Percentiles rank a stretch among this genome's conserved stretches.
phyloP scores from a whole-genome alignment of 371 early-diverging fungal species.

The Aphelidium insulamus region DNA sequence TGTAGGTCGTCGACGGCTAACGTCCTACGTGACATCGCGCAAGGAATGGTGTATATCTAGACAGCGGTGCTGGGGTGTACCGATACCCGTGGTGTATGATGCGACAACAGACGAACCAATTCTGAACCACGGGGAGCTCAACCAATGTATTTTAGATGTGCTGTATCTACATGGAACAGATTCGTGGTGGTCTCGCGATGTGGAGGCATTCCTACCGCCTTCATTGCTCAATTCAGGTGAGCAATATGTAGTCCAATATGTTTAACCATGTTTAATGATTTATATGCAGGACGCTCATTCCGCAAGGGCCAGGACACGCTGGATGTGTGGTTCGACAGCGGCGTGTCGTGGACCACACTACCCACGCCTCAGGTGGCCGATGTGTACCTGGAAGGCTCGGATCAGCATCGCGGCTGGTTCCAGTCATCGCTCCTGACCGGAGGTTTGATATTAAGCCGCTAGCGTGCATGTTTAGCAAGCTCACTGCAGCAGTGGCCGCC shows the following conservation, averaged over 20 bases:
- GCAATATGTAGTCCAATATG: background rate
- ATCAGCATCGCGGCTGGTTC: constrained; percentile 96
- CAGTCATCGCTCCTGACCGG: constrained; percentile 79
- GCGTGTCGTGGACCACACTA: constrained; percentile 46
- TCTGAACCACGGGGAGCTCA: constrained; percentile 31
- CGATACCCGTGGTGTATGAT: constrained; percentile 60
- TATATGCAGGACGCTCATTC: constrained; percentile 15
- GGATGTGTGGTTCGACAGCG: constrained; percentile 92
- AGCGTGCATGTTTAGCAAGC: background rate
- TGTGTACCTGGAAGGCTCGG: constrained; percentile 78
- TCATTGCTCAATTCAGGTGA: constrained; percentile 23
- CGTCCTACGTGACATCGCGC: background rate
- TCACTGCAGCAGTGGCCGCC: constrained; percentile 26
- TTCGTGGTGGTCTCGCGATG: constrained; percentile 54
- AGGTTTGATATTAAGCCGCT: constrained; percentile 5
- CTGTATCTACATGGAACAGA: constrained; percentile 38
- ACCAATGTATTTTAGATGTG: constrained; percentile 37
- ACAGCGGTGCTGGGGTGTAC: constrained; percentile 46
- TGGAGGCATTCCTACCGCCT: constrained; percentile 41
- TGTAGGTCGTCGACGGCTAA: background rate
- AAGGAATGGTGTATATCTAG: constrained; percentile 14
- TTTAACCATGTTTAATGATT: background rate
- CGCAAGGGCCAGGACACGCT: constrained; percentile 56
- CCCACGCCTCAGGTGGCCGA: constrained; percentile 35
- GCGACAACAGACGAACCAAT: constrained; percentile 32